Evolutionary conservation across 2,329 filamentous ascomycete species (phyloP), one percentile per base, ranked within the genome.

Genomic region (Fusarium sp.): DNA sequence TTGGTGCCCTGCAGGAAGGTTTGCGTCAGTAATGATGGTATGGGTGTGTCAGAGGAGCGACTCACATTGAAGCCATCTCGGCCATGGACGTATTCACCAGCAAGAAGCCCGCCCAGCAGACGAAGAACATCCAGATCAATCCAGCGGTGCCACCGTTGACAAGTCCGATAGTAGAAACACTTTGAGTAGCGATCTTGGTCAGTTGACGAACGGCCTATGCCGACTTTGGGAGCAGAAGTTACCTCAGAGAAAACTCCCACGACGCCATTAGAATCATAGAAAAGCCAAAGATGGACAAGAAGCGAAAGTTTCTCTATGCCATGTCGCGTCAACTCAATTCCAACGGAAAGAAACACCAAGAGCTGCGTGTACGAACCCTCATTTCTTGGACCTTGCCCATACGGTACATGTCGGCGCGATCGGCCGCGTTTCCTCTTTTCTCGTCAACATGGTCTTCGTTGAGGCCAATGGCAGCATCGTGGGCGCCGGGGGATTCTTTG

Each of bases 31-130:
- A 14, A 43, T n/a, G 8, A 16, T 6, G 4, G 2, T 2, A n/a
- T 10, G 10, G 6, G 3, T 1, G 11, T 6, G 23, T 18, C 16
- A 20, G 20, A 20, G 20, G 20, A 20, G 20, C 20, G 5, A 45
- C 75, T 23, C 9, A 77, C 83, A 88, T 88, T 6, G 85, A 87
- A 1, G 85, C 85, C 82, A 88, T 86, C 72, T 88, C 87, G 8
- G 85, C 85, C 81, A 88, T 84, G 5, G 84, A 86, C 1, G 81
- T 78, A 66, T 83, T 83, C 37, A 84, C 82, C 6, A 81, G 64
- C 5, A 83, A 72, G 43, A 85, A 83, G 1, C 85, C 84, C 7
- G 82, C 73, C 77, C 80, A 84, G 45, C 79, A 83, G 14, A 83
- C 73, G 14, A 87, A 77, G 73, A 81, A 86, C 60, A 84, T 81